phyloP scores from a whole-genome alignment of 2,329 filamentous ascomycete genomes.

The Aspergillus sp. region DNA sequence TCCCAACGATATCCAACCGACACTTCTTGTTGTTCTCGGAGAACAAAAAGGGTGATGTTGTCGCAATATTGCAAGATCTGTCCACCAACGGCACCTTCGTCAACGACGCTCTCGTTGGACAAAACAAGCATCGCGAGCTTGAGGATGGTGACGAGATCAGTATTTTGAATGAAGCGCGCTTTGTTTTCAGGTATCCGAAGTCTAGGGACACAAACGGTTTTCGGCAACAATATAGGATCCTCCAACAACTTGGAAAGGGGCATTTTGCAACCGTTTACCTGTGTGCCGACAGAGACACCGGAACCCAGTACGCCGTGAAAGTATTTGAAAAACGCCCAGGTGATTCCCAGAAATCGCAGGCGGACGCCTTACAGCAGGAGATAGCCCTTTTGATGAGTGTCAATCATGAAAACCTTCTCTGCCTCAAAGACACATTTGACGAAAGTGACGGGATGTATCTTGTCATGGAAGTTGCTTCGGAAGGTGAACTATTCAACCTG shows the following conservation, averaged over 20 bases:
- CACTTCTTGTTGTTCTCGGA: conserved; percentile 50
- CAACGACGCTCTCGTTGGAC: conserved; percentile 82
- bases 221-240: conserved; percentile 74
- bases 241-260: conserved; percentile 83
- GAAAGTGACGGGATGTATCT: conserved; percentile 86
- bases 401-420: conserved; percentile 86
- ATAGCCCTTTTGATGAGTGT: conserved; percentile 97
- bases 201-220: conserved; percentile 69
- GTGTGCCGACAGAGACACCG: conserved; percentile 77
- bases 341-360: conserved; percentile 75
- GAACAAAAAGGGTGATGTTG: conserved; percentile 49
- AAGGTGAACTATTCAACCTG: conserved; percentile 92
- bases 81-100: conserved; percentile 96
- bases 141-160: conserved; percentile 87
- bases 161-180: conserved; percentile 75
- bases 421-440: conserved; percentile 90
- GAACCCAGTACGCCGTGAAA: conserved; percentile 83
- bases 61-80: conserved; percentile 81
- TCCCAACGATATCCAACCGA: conserved; percentile 79
- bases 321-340: conserved; percentile 81
- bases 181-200: conserved; percentile 84
- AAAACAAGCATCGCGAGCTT: conserved; percentile 84
- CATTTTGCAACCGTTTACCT: conserved; percentile 93
- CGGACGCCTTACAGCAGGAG: conserved; percentile 84
- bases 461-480: conserved; percentile 79